Evolutionary conservation across 148 eudicot genomes (phyloP), one percentile per base, ranked within the genome.

Genomic region (Chenopodium formosanum): DNA sequence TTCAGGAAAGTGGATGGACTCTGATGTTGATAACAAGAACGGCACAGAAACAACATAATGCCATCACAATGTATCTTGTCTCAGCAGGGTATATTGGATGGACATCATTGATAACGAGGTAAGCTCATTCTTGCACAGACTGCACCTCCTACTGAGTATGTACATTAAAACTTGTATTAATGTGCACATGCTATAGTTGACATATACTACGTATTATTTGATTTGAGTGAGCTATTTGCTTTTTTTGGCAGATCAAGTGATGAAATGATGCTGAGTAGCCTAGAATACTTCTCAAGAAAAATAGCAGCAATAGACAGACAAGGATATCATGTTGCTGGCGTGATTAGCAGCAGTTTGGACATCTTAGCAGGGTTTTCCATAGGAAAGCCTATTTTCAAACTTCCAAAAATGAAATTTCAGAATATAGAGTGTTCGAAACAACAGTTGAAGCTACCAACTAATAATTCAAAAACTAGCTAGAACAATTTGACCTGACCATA

Each of bases 251-350:
- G 71, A 67, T 67, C 71, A 67, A 14, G 22, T 11, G 29, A 67
- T 11, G 71, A 67, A 12, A 25, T 31, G 71, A 67, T 27, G 40
- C 44, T 27, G 40, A 67, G 32, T 67, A 67, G 13, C 71, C 71
- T 29, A 67, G 71, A 67, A 29, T 67, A 67, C 71, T 67, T 67
- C 71, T 67, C 71, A 31, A 67, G 71, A 67, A 67, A 4, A 29
- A 29, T 27, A 29, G 16, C 71, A 67, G 71, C 71, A 27, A 29
- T 67, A 67, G 32, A 27, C 4, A 67, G 71, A 67, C 71, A 67
- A 67, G 71, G 40, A 67, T 4, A 67, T 67, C 37, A 67, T 7
- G 11, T 67, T 67, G 71, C 44, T 19, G 40, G 44, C 13, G 71
- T 67, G 19, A 67, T 67, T 19, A 67, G 40, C 71, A 67, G 40